Evolutionary conservation across 169 alveolate species (phyloP).

Genomic region (Blepharisma undulans): DNA sequence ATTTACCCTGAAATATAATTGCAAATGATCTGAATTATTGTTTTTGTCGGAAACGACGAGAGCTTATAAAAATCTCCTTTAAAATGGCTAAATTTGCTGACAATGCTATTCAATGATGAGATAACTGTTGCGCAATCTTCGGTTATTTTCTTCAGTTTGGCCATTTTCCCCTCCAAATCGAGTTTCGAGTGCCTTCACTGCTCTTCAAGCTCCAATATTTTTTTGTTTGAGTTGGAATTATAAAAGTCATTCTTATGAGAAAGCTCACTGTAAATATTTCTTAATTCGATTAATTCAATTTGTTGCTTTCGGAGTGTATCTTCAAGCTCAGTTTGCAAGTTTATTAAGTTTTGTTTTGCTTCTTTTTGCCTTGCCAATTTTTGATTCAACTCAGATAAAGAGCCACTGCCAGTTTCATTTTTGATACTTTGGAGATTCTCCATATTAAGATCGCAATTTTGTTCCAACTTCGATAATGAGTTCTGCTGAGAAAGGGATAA

Average conservation of each 20-base stretch:
- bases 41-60: background rate
- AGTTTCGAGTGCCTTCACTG: background rate
- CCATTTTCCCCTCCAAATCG: background rate
- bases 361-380: background rate
- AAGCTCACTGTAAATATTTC: background rate
- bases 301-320: background rate
- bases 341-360: background rate
- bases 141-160: background rate
- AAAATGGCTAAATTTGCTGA: background rate
- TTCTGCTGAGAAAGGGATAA: background rate
- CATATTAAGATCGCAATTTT: background rate
- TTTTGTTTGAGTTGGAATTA: background rate
- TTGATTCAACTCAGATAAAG: background rate
- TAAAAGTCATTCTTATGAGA: background rate
- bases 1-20: background rate
- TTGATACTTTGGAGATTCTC: background rate
- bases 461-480: background rate
- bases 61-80: background rate
- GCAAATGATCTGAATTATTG: background rate
- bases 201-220: background rate
- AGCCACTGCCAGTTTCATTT: background rate
- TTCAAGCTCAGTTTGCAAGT: background rate
- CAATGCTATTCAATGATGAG: background rate
- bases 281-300: background rate
- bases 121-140: background rate